phyloP scores from a whole-genome alignment of 495 filamentous ascomycete genomes.

The Penicillium ochrochloron region DNA sequence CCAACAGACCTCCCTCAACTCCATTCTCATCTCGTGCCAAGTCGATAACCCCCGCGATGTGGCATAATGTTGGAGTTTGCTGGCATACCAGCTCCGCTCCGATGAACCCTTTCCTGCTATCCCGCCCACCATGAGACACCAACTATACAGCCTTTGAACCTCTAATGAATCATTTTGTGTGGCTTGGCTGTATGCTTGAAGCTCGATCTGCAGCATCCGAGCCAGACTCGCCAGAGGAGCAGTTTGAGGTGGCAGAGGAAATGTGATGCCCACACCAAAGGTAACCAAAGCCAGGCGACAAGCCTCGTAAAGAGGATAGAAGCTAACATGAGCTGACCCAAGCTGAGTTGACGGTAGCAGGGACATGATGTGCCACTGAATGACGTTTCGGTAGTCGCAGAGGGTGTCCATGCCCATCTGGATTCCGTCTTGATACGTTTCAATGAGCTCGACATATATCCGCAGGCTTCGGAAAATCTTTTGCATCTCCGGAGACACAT shows the following conservation, averaged over 20 bases:
- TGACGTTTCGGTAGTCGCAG: slow-evolving; percentile 12
- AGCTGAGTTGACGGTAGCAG: slow-evolving; percentile 11
- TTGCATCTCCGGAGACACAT: background rate
- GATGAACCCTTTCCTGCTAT: background rate
- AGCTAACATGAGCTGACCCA: background rate
- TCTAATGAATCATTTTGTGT: background rate
- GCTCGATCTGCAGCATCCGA: background rate
- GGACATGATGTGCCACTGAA: slow-evolving; percentile 18
- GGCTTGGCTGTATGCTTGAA: background rate
- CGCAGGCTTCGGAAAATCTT: background rate
- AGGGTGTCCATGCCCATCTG: slow-evolving; percentile 8
- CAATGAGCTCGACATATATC: slow-evolving; percentile 4
- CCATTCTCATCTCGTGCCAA: background rate
- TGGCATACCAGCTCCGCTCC: background rate
- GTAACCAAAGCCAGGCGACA: background rate
- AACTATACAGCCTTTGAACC: background rate
- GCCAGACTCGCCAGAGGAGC: background rate
- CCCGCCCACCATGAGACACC: slow-evolving; percentile 3
- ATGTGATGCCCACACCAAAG: background rate
- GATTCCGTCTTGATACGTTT: slow-evolving; percentile 15
- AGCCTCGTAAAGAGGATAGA: slow-evolving; percentile 1
- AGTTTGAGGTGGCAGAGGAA: slow-evolving; percentile 1
- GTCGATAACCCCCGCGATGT: background rate
- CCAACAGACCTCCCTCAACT: background rate
- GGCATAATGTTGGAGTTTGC: background rate